A percentile compares a stretch with the other conserved stretches of the same genome.
Conservation (phyloP, 768 basidiomycete genomes). For the Termitomyces titanicus region DNA sequence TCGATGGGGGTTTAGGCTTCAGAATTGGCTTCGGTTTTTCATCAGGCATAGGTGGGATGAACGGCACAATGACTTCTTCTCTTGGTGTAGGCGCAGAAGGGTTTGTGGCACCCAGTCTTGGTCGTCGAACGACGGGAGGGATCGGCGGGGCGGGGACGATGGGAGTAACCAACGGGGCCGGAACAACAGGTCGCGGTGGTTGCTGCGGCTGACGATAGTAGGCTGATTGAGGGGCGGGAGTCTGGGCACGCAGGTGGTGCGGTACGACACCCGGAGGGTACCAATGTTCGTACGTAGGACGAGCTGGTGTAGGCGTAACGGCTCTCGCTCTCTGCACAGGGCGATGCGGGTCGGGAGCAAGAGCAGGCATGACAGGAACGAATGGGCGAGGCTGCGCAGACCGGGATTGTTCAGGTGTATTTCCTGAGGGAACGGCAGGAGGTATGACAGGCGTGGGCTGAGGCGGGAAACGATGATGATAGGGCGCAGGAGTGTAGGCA, state of each 20-base stretch:
- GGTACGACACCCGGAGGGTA: constrained; percentile 1
- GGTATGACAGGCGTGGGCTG: not conserved
- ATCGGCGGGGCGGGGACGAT: constrained; percentile 2
- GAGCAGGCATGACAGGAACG: not conserved
- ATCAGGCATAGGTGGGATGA: constrained; percentile 1
- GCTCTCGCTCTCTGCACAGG: not conserved
- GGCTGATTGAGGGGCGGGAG: not conserved
- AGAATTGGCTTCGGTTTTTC: not conserved
- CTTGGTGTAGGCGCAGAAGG: not conserved
- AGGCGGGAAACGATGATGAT: not conserved
- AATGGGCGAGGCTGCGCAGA: not conserved
- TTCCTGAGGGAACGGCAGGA: not conserved
- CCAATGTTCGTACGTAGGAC: not conserved
- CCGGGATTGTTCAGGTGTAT: not conserved
- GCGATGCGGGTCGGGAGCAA: not conserved
- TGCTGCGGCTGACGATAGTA: not conserved
- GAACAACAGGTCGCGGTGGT: not conserved
- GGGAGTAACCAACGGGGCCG: constrained; percentile 1
- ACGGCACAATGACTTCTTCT: not conserved
- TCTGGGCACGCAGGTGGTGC: not conserved
- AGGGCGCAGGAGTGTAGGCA: too few species aligned
- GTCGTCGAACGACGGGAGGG: not conserved
- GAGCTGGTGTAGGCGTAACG: not conserved
- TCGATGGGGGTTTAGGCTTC: not conserved
- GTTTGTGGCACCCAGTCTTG: not conserved